Base-by-base conservation (phyloP, 768 basidiomycete species). In the Mrakia hoshinonis region DNA sequence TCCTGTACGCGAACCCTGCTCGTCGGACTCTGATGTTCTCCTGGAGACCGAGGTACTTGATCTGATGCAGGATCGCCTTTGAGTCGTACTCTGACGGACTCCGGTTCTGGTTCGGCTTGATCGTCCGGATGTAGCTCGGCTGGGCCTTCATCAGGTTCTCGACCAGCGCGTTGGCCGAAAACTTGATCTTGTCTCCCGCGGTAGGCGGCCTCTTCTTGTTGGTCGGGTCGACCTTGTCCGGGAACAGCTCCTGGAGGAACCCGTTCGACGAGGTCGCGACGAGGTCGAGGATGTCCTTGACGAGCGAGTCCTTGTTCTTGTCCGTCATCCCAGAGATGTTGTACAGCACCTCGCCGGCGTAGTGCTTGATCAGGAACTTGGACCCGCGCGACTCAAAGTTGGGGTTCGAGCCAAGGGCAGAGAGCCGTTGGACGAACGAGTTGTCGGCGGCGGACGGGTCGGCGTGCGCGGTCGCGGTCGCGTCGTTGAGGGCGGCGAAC, bases 261-360 rank as follows among this genome's bases (percentile, higher is more conserved):
- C 84, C 81, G 77, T 97, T 94, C 18, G 85, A 82, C 75, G 90
- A 92, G 54, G 83, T 81, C 7, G 86, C 89, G 68, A 98, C 83
- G 54, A 98, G 85, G 76, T 99, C 95, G 68, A 98, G 83, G 22
- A 98, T 81, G 78, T 98, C 96, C 79, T 97, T 98, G 80, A 93
- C 85, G 65, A 99, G 83, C 1, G 92, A 87, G 77, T 99, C 96
- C 84, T 99, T 99, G 83, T 99, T 99, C 85, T 99, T 99, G 81
- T 99, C 96, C 20, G 96, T 98, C 95, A 99, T 99, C 3, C 96
- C 96, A 9, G 89, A 79, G 15, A 98, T 87, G 74, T 94, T 96
- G 82, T 99, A 99, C 86, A 92, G 90, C 73, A 99, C 96, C 77
- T 98, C 96, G 75, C 96, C 96, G n/a, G 96, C 96, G 77, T 98